A percentile compares a stretch with the other conserved stretches of the same genome.
Conservation (phyloP, 2,329 filamentous ascomycete genomes). For the Xylaria sp. region DNA sequence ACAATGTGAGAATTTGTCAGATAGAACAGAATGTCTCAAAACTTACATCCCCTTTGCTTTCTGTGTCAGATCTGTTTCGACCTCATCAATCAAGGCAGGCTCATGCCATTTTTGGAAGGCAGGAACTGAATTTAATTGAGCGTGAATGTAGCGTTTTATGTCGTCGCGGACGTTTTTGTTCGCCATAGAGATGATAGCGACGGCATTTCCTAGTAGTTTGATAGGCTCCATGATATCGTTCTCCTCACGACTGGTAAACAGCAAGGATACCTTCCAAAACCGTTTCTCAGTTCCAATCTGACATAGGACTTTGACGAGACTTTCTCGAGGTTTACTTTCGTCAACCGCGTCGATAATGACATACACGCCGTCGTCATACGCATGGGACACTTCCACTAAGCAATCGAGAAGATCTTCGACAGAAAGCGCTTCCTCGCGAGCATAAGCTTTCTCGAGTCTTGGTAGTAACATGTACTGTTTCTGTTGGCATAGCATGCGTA, state of each 20-base stretch:
- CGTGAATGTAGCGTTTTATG: slow-evolving; percentile 42
- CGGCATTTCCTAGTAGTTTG: background rate
- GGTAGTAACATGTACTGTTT: slow-evolving; percentile 34
- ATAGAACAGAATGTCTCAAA: background rate
- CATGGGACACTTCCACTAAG: slow-evolving; percentile 38
- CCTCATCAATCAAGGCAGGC: slow-evolving; percentile 26
- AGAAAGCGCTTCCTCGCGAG: slow-evolving; percentile 19
- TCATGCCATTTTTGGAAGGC: slow-evolving; percentile 31
- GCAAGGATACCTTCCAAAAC: slow-evolving; percentile 44
- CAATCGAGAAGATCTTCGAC: slow-evolving; percentile 39
- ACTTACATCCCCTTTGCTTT: slow-evolving; percentile 46
- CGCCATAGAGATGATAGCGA: slow-evolving; percentile 43
- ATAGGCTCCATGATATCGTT: slow-evolving; percentile 43
- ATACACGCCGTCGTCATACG: slow-evolving; percentile 39
- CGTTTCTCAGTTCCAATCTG: slow-evolving; percentile 39
- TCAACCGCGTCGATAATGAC: slow-evolving; percentile 49
- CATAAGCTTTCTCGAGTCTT: slow-evolving; percentile 32
- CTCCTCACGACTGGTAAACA: slow-evolving; percentile 48
- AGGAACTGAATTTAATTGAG: slow-evolving; percentile 27
- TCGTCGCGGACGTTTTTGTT: slow-evolving; percentile 44
- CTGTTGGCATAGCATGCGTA: slow-evolving; percentile 44
- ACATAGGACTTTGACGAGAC: slow-evolving; percentile 41
- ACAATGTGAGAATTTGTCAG: slow-evolving; percentile 4
- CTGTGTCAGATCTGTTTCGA: slow-evolving; percentile 36
- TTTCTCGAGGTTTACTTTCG: slow-evolving; percentile 43